Base-by-base conservation (phyloP, 2,329 filamentous ascomycete genomes). In the Alternaria brassicicola region DNA sequence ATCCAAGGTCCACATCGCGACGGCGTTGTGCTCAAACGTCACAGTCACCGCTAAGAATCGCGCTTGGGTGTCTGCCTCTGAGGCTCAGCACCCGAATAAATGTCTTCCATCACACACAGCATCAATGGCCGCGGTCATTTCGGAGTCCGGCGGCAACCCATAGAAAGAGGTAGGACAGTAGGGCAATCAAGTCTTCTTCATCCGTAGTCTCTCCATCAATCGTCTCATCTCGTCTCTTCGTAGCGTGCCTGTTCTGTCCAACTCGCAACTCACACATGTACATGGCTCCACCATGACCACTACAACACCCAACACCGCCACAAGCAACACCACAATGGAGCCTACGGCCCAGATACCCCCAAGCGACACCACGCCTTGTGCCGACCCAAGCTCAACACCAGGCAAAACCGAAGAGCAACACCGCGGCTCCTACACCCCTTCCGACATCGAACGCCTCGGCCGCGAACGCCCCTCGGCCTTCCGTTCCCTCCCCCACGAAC, bases 391-490 rank as follows among this genome's bases (percentile, higher is more conserved):
- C 12, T 26, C 33, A 21, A 28, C 26, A 19, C 21, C 21, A 42
- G 53, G 30, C 6, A 57, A 67, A 12, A 50, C 57, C 12, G 53
- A 57, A 15, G 70, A 73, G 54, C 55, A 57, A 6, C 42, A 56
- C 23, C 47, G 55, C 26, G 55, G 41, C 41, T 60, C 63, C 21
- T 75, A 75, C 54, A 67, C 65, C 9, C 57, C 68, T 0, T 64
- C 68, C 3, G 74, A 76, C 17, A 78, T 90, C 45, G 86, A 90
- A 66, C 80, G 82, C 15, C 79, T 91, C 1, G 88, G 88, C 45
- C 82, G 88, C 53, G 81, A 88, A 67, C 81, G 88, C 4, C 89
- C 88, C 2, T 78, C 81, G 4, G 77, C 78, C 36, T 88, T 91
- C 69, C 71, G 74, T 9, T 82, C 80, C 2, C 70, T 78, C 46